A percentile compares a stretch with the other conserved stretches of the same genome.
These are phyloP conservation scores for Cryptomeria japonica DNA, from an alignment of 75 land plant genomes.

Conservation along the genomic window DNA sequence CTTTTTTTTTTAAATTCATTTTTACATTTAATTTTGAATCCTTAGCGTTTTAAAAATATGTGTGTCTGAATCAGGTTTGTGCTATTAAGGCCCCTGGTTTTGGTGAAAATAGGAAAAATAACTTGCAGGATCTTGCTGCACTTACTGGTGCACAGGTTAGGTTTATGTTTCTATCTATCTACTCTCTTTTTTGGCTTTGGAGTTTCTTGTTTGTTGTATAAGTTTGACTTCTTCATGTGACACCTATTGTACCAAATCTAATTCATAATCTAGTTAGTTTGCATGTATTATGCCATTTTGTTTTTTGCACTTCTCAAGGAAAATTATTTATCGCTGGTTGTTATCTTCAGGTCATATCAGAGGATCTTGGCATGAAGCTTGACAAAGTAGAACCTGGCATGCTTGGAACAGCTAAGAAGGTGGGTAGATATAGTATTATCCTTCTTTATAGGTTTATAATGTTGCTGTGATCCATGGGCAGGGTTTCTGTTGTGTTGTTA, in stretches of 20 bases:
- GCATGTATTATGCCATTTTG: not conserved
- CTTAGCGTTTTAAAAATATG: not conserved
- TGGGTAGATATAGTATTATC: constrained; percentile 6
- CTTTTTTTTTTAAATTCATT: constrained; percentile 1
- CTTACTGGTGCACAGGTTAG: constrained; percentile 86
- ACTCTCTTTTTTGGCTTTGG: not conserved
- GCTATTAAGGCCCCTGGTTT: constrained; percentile 95
- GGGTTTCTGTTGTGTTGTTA: not conserved
- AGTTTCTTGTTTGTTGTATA: not conserved
- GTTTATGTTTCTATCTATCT: not conserved
- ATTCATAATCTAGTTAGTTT: not conserved
- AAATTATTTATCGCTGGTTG: not conserved
- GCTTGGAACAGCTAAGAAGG: constrained; percentile 90
- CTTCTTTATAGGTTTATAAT: not conserved
- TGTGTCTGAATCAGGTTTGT: constrained; percentile 56
- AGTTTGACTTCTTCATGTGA: not conserved
- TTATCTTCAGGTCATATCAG: constrained; percentile 65
- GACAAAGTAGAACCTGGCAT: constrained; percentile 67
- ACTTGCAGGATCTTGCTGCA: constrained; percentile 83
- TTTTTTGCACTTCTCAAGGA: not conserved
- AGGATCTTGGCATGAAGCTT: constrained; percentile 81
- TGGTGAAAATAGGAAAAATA: constrained; percentile 83
- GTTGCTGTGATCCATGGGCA: not conserved
- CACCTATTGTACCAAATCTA: not conserved
- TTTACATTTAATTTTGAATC: not conserved